Base-by-base conservation (phyloP, 345 rosid species). In the Brassica juncea region DNA sequence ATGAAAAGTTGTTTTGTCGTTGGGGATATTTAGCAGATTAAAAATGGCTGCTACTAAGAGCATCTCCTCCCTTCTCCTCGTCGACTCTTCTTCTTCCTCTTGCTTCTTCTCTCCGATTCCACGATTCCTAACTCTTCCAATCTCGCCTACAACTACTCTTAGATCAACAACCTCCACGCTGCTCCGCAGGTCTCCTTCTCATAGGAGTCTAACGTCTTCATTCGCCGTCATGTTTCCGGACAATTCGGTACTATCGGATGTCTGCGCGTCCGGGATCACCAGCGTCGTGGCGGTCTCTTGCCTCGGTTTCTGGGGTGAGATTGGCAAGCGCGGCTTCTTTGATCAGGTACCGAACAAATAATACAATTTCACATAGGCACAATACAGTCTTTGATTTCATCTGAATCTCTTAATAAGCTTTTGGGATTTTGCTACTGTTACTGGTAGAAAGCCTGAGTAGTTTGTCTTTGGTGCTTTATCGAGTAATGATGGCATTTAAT, bases 231-330 rank as follows among this genome's bases (percentile, higher is more conserved):
- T 81, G 79, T 78, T 89, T 16, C 90, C 86, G 35, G 82, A 57
- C 28, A 76, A 86, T 37, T 87, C 92, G 27, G 67, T 89, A 1
- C 60, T 86, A 23, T 87, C 91, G 32, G 95, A 93, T 63, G 30
- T 84, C 11, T 80, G 70, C 72, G 94, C 98, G 4, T 11, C 82
- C 8, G 85, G 80, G 7, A 23, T 90, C 62, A 11, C 84, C 44
- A 65, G 80, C 21, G 6, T 42, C n/a, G 58, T 93, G 37, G 91
- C 94, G 16, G 80, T 87, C 66, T 82, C 86, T 0, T 16, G 83
- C 30, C 90, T 86, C 15, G 86, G 84, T 14, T 37, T 87, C 52
- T 90, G 90, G 89, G 84, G 85, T 72, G 92, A 87, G 77, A 91
- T 90, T 55, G 91, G 91, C 14, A 89, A 88, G 70, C 92, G 90